Evolutionary conservation across 1,139 yeast genomes (phyloP).

Genomic region (Sugiyamaella paludigena): DNA sequence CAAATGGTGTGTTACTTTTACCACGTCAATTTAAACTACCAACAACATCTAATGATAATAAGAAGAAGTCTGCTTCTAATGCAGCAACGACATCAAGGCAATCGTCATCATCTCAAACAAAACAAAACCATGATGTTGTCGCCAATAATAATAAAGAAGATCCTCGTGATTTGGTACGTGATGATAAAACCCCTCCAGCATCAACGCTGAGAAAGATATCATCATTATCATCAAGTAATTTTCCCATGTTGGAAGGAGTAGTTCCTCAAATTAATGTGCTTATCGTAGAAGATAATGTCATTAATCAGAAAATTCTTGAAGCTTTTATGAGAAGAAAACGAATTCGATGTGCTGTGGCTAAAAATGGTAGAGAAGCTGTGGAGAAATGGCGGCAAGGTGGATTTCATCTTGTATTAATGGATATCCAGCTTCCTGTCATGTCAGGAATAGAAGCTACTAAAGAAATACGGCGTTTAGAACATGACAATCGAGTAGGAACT

Average conservation of each 20-base stretch:
- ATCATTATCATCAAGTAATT: not conserved
- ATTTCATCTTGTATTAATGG: constrained; percentile 89
- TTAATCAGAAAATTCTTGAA: constrained; percentile 88
- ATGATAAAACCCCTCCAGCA: constrained; percentile 1
- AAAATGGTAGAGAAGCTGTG: constrained; percentile 88
- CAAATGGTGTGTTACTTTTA: constrained; percentile 33
- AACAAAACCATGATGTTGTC: not conserved
- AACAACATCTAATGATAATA: constrained; percentile 3
- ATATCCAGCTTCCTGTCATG: constrained; percentile 88
- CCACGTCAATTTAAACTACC: constrained; percentile 34
- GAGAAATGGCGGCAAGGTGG: constrained; percentile 93
- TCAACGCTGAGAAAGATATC: constrained; percentile 8
- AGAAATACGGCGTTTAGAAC: constrained; percentile 80
- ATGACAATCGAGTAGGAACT: constrained; percentile 77
- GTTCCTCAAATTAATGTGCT: constrained; percentile 82
- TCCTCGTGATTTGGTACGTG: constrained; percentile 5
- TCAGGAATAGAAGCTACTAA: constrained; percentile 92
- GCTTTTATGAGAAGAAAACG: constrained; percentile 86
- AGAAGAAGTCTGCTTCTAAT: not conserved
- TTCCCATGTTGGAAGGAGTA: constrained; percentile 34
- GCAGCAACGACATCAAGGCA: not conserved
- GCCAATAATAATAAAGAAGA: not conserved
- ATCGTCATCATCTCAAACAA: not conserved
- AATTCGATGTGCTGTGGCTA: constrained; percentile 81
- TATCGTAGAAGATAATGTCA: constrained; percentile 94